Conservation (phyloP, 73 alveolate genomes). For the Uronychia setigera region DNA sequence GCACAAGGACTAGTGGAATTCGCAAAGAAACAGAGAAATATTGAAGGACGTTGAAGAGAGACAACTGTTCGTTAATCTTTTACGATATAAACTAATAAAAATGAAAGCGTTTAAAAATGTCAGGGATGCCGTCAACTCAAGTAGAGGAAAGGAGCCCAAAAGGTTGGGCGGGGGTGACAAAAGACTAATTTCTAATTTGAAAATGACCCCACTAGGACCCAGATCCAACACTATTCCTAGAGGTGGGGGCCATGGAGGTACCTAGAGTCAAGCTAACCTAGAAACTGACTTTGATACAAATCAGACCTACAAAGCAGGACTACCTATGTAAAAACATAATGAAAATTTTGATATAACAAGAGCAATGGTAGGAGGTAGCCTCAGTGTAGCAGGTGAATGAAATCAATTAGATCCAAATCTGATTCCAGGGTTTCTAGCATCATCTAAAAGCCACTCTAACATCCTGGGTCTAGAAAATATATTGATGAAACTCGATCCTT, state of each 20-base stretch:
- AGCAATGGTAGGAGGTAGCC: no score
- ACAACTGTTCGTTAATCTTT: not conserved
- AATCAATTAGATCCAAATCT: not conserved
- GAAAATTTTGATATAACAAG: no score
- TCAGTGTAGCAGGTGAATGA: no score
- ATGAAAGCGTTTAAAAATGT: not conserved
- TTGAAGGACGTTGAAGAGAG: not conserved
- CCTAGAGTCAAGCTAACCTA: no score
- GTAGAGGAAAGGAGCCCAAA: constrained; percentile 1
- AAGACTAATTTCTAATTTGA: not conserved
- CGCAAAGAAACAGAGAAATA: not conserved
- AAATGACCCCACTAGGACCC: not conserved
- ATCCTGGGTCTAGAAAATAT: not conserved
- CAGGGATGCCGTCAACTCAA: not conserved
- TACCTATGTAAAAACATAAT: no score
- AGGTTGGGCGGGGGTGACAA: not conserved
- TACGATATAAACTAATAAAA: no score
- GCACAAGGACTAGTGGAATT: not conserved
- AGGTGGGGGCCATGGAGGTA: no score
- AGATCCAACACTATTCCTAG: not conserved
- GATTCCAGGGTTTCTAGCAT: not conserved
- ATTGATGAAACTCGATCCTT: not conserved
- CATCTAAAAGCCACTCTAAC: not conserved
- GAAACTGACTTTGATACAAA: no score
- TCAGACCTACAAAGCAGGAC: no score